Percentiles rank a stretch among this genome's conserved stretches.
phyloP scores from a whole-genome alignment of 495 filamentous ascomycete genomes.

The Jackrogersella multiformis region DNA sequence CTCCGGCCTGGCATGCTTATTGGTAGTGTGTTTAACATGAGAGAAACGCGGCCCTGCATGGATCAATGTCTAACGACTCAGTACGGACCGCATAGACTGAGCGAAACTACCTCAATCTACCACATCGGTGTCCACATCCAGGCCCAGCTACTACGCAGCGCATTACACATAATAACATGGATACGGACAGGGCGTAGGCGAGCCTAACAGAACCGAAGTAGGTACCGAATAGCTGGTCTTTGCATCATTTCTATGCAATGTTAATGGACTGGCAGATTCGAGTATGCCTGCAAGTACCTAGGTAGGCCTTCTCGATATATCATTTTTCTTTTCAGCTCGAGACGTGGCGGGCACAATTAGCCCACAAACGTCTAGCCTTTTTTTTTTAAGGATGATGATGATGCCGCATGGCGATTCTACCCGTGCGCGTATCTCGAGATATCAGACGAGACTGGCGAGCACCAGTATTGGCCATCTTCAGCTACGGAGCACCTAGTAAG shows the following conservation, averaged over 20 bases:
- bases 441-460: constrained; percentile 33
- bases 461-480: constrained; percentile 15
- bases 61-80: constrained; percentile 25
- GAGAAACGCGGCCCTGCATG: constrained; percentile 28
- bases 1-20: constrained; percentile 25
- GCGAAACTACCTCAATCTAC: constrained; percentile 10
- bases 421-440: constrained; percentile 18
- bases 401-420: no score
- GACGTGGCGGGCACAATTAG: not conserved
- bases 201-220: not conserved
- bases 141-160: constrained; percentile 19
- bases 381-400: no score
- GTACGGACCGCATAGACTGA: constrained; percentile 16
- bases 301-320: not conserved
- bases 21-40: constrained; percentile 33
- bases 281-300: constrained; percentile 8
- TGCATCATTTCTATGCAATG: constrained; percentile 6
- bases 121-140: constrained; percentile 36
- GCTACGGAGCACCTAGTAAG: constrained; percentile 17
- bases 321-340: constrained; percentile 7
- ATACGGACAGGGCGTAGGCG: not conserved
- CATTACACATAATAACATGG: constrained; percentile 20
- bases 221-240: constrained; percentile 2
- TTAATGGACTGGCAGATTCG: constrained; percentile 28
- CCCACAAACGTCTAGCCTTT: not conserved